Base-by-base conservation (phyloP, 2,329 filamentous ascomycete species). In the Hypoxylon sp. region DNA sequence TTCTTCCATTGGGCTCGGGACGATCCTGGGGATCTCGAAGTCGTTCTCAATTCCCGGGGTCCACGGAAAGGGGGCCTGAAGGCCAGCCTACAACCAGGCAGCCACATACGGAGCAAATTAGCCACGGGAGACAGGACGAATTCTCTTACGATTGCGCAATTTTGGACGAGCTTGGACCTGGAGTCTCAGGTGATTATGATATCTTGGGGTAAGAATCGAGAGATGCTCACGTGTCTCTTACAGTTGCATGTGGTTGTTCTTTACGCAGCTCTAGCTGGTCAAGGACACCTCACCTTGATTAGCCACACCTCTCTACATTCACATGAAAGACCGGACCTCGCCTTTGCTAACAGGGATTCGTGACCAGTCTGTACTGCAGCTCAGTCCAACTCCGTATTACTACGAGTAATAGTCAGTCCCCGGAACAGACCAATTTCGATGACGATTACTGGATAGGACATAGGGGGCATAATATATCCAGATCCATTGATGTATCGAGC, bases 81-180 rank as follows among this genome's bases (percentile, higher is more conserved):
- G 39, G 37, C 20, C 37, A 19, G 26, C 50, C 22, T 55, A 60
- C n/a, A 37, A 47, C 28, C 37, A n/a, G n/a, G n/a, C 51, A 30
- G 46, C 4, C 22, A 26, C 11, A 3, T 34, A 15, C 32, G 15
- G 32, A 34, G 10, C 10, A 34, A 15, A 34, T 34, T 34, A 15
- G 32, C 15, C 32, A 34, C 32, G 13, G 32, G 32, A 4, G 15
- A 15, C 32, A 15, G 32, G 11, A 34, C 32, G 15, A 34, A 34
- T 34, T 34, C 15, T 34, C 32, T 15, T 13, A 13, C 32, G 32
- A 34, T 34, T 13, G 32, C 32, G 32, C 13, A 34, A 15, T 34
- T 34, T 34, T 34, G 10, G 32, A 34, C 32, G 15, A 34, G 11
- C 32, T 2, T 13, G 15, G 32, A 15, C 32, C 11, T 15, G 11